These are phyloP conservation scores for Thalassiosira sp. DNA, from an alignment of 352 stramenopile genomes.

Conservation along the genomic window DNA sequence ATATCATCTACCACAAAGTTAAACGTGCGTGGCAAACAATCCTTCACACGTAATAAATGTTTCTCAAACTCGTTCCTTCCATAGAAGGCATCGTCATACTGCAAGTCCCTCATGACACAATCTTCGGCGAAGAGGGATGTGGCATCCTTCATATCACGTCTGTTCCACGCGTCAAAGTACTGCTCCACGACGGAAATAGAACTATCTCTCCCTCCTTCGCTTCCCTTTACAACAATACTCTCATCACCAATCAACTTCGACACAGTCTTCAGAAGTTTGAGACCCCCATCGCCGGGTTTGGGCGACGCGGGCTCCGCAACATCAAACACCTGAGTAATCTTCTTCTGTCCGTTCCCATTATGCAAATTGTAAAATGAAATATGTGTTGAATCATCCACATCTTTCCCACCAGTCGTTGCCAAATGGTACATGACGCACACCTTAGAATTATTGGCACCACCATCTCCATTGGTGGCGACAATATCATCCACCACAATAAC, in stretches of 20 bases:
- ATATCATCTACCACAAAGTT: slow-evolving; percentile 78
- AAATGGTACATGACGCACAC: slow-evolving; percentile 73
- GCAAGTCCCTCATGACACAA: slow-evolving; percentile 45
- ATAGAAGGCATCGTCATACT: slow-evolving; percentile 81
- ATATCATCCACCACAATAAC: slow-evolving; percentile 52
- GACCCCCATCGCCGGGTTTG: slow-evolving; percentile 58
- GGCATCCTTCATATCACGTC: slow-evolving; percentile 72
- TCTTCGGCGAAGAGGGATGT: slow-evolving; percentile 65
- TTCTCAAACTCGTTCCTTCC: slow-evolving; percentile 59
- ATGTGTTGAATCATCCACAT: slow-evolving; percentile 52
- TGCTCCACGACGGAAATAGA: slow-evolving; percentile 30
- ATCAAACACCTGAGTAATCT: slow-evolving; percentile 64
- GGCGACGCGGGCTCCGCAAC: slow-evolving; percentile 63
- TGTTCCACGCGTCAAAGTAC: slow-evolving; percentile 81
- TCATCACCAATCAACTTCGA: slow-evolving; percentile 34
- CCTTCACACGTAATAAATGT: slow-evolving; percentile 70
- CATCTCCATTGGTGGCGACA: slow-evolving; percentile 11
- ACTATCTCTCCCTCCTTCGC: background rate
- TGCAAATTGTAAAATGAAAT: slow-evolving; percentile 65
- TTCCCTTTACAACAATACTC: slow-evolving; percentile 6
- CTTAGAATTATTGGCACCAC: slow-evolving; percentile 18
- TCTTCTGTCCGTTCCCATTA: too few relatives aligned
- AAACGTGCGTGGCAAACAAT: slow-evolving; percentile 72
- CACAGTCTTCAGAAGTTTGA: slow-evolving; percentile 53
- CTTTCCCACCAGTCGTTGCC: slow-evolving; percentile 34